Conservation (phyloP, 352 stramenopile species). For the Phytophthora boehmeriae region DNA sequence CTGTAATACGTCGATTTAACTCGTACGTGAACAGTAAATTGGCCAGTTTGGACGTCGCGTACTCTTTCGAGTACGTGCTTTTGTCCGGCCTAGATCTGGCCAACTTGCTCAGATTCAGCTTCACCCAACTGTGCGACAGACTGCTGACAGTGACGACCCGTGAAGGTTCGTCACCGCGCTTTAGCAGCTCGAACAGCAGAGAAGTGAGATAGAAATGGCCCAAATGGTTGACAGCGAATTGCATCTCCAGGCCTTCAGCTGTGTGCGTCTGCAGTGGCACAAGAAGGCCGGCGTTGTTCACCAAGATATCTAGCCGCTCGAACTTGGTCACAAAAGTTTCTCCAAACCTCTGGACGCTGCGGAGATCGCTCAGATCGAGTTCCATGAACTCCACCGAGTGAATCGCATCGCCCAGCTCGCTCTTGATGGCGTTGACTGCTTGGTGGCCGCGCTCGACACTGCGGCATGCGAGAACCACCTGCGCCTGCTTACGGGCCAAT, state of each 20-base stretch:
- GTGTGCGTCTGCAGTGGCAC: slow-evolving; percentile 41
- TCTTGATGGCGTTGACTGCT: slow-evolving; percentile 33
- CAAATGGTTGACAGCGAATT: slow-evolving; percentile 68
- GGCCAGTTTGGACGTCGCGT: slow-evolving; percentile 50
- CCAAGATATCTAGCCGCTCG: slow-evolving; percentile 50
- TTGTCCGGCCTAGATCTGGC: slow-evolving; percentile 32
- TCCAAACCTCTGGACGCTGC: slow-evolving; percentile 41
- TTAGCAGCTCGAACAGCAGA: slow-evolving; percentile 58
- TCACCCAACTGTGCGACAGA: slow-evolving; percentile 36
- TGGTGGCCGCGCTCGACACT: slow-evolving; percentile 36
- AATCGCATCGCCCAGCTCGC: slow-evolving; percentile 10
- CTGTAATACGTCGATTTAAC: slow-evolving; percentile 36
- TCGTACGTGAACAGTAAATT: slow-evolving; percentile 59
- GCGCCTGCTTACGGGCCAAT: slow-evolving; percentile 59
- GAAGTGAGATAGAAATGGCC: slow-evolving; percentile 65
- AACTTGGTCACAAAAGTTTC: slow-evolving; percentile 42
- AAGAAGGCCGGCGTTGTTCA: slow-evolving; percentile 69
- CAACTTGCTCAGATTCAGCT: slow-evolving; percentile 35
- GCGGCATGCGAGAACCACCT: slow-evolving; percentile 88
- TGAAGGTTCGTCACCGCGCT: slow-evolving; percentile 20
- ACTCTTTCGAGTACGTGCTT: slow-evolving; percentile 49
- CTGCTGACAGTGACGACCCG: slow-evolving; percentile 48
- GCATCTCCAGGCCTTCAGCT: slow-evolving; percentile 49
- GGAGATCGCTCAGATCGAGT: slow-evolving; percentile 51
- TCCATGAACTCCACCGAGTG: slow-evolving; percentile 43